These are phyloP conservation scores for Amesomyces nigricolor DNA, from an alignment of 2,329 filamentous ascomycete genomes.

Conservation along the genomic window DNA sequence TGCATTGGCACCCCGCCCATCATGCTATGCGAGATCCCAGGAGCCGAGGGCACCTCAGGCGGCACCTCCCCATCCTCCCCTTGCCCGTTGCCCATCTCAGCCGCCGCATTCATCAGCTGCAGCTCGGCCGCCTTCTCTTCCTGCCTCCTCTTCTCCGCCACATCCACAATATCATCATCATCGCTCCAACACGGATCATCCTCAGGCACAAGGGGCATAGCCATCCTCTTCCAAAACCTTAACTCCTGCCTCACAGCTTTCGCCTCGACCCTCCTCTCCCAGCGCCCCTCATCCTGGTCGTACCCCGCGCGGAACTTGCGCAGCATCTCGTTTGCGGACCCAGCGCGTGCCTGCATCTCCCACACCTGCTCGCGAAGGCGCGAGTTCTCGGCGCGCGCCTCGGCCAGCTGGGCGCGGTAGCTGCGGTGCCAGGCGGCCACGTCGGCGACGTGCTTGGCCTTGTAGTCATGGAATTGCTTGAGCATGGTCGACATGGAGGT, in stretches of 20 bases:
- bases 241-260: slow-evolving; percentile 52
- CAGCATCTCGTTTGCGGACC: slow-evolving; percentile 51
- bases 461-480: slow-evolving; percentile 61
- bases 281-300: slow-evolving; percentile 50
- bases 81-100: slow-evolving; percentile 9
- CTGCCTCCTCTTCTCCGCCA: slow-evolving; percentile 53
- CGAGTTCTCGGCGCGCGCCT: slow-evolving; percentile 59
- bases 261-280: slow-evolving; percentile 49
- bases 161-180: slow-evolving; percentile 59
- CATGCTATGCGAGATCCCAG: slow-evolving; percentile 24
- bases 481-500: slow-evolving; percentile 52
- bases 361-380: slow-evolving; percentile 60
- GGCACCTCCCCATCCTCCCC: slow-evolving; percentile 21
- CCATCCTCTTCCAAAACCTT: slow-evolving; percentile 62
- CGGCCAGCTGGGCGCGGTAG: slow-evolving; percentile 59
- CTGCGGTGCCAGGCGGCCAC: slow-evolving; percentile 60
- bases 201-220: slow-evolving; percentile 55
- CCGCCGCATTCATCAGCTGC: slow-evolving; percentile 26
- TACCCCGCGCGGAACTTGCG: slow-evolving; percentile 52
- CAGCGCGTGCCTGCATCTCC: slow-evolving; percentile 59
- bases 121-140: slow-evolving; percentile 41
- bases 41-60: slow-evolving; percentile 19
- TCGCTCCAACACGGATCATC: slow-evolving; percentile 59
- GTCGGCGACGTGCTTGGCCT: slow-evolving; percentile 56
- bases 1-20: slow-evolving; percentile 43